Conservation (phyloP, 1,139 yeast species). For the Protomyces pachydermus region DNA sequence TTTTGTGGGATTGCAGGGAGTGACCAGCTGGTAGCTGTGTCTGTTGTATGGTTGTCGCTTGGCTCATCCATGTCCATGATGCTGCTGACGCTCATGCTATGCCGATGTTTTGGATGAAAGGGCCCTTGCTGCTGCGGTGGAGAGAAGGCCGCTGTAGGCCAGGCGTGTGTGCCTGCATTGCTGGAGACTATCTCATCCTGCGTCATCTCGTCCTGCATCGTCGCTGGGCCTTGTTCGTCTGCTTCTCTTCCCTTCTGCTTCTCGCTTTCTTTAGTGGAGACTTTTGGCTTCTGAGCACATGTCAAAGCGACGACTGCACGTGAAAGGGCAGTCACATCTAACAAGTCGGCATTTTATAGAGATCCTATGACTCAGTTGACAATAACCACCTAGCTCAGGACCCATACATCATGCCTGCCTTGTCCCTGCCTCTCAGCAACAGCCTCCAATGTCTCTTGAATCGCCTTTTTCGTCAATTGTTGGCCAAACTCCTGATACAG, state of each 20-base stretch:
- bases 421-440: conserved; percentile 30
- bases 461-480: conserved; percentile 26
- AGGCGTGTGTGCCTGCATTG: background rate
- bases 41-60: background rate
- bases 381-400: background rate
- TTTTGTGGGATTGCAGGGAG: background rate
- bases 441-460: conserved; percentile 26
- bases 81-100: background rate
- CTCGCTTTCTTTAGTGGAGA: too few relatives aligned
- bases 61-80: background rate
- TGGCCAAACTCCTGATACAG: conserved; percentile 49
- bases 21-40: background rate
- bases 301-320: too few relatives aligned
- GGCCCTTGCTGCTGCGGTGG: background rate
- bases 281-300: too few relatives aligned
- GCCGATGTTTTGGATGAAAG: background rate
- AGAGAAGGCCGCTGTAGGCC: background rate
- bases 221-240: background rate
- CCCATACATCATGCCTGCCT: conserved; percentile 28
- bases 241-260: background rate
- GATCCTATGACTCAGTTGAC: too few relatives aligned
- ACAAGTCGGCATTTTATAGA: too few relatives aligned
- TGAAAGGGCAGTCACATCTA: too few relatives aligned
- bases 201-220: background rate
- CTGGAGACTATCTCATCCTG: background rate